Evolutionary conservation across 179 eudicot species (phyloP).

Genomic region (Silene coronaria): DNA sequence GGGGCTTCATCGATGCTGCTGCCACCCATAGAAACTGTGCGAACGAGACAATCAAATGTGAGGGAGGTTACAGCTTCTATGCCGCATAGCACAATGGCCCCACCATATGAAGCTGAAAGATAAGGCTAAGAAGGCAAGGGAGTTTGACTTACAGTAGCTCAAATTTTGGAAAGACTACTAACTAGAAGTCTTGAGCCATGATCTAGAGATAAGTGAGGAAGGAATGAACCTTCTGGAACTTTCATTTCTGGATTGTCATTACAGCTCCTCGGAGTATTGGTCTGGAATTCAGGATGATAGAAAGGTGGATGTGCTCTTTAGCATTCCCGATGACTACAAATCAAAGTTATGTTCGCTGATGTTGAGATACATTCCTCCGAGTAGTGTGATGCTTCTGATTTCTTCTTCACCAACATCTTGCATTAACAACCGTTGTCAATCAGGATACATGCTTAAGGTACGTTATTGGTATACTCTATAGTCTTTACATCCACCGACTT

Average conservation of each 20-base stretch:
- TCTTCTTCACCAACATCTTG: not conserved
- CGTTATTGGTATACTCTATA: not conserved
- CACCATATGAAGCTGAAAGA: slow-evolving; percentile 12
- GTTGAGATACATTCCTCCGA: slow-evolving; percentile 12
- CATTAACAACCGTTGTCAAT: not conserved
- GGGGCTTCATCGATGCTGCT: slow-evolving; percentile 16
- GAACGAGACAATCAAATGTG: slow-evolving; percentile 18
- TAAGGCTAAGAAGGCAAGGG: slow-evolving; percentile 8
- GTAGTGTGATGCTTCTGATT: not conserved
- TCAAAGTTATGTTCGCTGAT: slow-evolving; percentile 17
- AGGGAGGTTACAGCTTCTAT: slow-evolving; percentile 23
- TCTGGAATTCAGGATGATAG: slow-evolving; percentile 4
- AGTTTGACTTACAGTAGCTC: slow-evolving; percentile 1
- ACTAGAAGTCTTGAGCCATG: slow-evolving; percentile 15
- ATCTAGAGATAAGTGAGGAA: slow-evolving; percentile 12
- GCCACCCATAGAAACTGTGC: slow-evolving; percentile 6
- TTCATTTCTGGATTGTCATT: slow-evolving; percentile 18
- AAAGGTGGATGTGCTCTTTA: slow-evolving; percentile 21
- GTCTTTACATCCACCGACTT: not conserved
- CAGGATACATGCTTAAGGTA: not conserved
- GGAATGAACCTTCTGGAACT: slow-evolving; percentile 20
- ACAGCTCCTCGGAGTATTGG: slow-evolving; percentile 18
- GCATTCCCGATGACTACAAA: slow-evolving; percentile 22
- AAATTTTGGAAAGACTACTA: slow-evolving; percentile 17
- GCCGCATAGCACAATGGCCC: slow-evolving; percentile 15